Evolutionary conservation across 306 rosid species (phyloP).

Genomic region (Biancaea sappan): DNA sequence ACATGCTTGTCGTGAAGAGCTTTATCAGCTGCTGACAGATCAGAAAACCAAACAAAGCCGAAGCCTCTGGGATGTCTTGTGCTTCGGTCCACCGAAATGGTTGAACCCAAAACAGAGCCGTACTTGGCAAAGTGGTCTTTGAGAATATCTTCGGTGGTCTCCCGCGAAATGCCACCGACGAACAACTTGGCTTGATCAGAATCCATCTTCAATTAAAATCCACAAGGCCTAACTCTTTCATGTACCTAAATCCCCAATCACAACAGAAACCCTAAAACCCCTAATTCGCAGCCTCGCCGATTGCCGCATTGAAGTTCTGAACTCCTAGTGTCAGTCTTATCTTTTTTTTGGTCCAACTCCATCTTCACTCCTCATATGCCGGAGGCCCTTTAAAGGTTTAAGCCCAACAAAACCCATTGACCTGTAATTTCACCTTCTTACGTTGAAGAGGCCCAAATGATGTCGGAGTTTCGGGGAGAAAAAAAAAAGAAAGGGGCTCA

Average conservation of each 20-base stretch:
- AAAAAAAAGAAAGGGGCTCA: too few relatives aligned
- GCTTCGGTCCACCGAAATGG: constrained; percentile 48
- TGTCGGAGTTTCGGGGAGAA: too few relatives aligned
- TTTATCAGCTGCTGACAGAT: constrained; percentile 51
- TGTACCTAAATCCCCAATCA: too few relatives aligned
- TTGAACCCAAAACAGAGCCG: constrained; percentile 56
- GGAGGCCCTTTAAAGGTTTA: too few relatives aligned
- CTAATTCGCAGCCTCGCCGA: too few relatives aligned
- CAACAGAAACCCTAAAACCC: constrained; percentile 17
- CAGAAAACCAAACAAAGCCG: constrained; percentile 74
- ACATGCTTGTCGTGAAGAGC: constrained; percentile 61
- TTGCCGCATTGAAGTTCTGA: too few relatives aligned
- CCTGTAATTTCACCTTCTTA: too few relatives aligned
- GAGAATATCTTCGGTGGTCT: constrained; percentile 54
- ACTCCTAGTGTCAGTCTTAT: too few relatives aligned
- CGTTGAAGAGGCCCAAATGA: too few relatives aligned
- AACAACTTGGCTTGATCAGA: constrained; percentile 60
- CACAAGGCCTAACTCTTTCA: constrained; percentile 8
- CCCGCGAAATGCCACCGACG: constrained; percentile 67
- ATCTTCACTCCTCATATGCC: too few relatives aligned
- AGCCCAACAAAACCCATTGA: too few relatives aligned
- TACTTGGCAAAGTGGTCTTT: constrained; percentile 53
- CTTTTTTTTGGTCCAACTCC: too few relatives aligned
- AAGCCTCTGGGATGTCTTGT: constrained; percentile 74
- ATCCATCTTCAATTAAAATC: constrained; percentile 49